These are phyloP conservation scores for Rhynchospora pubera DNA, from an alignment of 176 grass and related monocot species.

Conservation along the genomic window DNA sequence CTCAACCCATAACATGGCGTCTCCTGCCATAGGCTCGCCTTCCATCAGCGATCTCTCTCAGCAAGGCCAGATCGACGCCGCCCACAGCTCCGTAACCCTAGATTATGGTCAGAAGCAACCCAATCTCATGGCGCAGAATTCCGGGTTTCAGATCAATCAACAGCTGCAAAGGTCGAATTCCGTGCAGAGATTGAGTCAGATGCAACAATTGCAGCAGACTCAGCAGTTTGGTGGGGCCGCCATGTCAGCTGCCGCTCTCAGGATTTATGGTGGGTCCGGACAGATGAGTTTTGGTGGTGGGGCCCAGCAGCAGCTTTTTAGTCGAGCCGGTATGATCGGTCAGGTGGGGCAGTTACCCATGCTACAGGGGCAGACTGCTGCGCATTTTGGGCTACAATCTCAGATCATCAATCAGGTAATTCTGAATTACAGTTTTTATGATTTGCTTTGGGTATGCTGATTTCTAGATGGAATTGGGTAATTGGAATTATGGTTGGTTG, in stretches of 20 bases:
- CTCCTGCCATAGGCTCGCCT: slow-evolving; percentile 11
- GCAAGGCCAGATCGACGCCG: slow-evolving; percentile 24
- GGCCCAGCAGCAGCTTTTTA: slow-evolving; percentile 45
- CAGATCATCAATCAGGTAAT: slow-evolving; percentile 85
- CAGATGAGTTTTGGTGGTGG: slow-evolving; percentile 85
- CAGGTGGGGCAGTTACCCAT: slow-evolving; percentile 58
- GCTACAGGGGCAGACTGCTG: slow-evolving; percentile 55
- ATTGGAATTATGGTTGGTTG: neutral
- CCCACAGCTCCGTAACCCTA: slow-evolving; percentile 31
- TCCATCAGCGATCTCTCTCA: slow-evolving; percentile 36
- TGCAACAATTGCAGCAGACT: slow-evolving; percentile 56
- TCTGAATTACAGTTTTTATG: neutral
- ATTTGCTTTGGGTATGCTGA: neutral
- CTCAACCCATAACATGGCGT: slow-evolving; percentile 7
- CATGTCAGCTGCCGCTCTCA: slow-evolving; percentile 34
- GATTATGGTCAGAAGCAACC: slow-evolving; percentile 31
- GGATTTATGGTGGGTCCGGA: slow-evolving; percentile 47
- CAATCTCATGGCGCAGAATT: slow-evolving; percentile 22
- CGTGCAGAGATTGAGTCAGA: slow-evolving; percentile 38
- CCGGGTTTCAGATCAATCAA: slow-evolving; percentile 14
- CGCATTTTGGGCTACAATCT: slow-evolving; percentile 65
- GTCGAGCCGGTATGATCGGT: slow-evolving; percentile 55
- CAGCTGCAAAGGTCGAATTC: slow-evolving; percentile 26
- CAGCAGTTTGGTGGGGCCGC: slow-evolving; percentile 32
- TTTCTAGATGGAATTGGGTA: neutral